Evolutionary conservation across 169 alveolate species (phyloP), one percentile per base, ranked within the genome.

Genomic region (Eimeria falciformis): DNA sequence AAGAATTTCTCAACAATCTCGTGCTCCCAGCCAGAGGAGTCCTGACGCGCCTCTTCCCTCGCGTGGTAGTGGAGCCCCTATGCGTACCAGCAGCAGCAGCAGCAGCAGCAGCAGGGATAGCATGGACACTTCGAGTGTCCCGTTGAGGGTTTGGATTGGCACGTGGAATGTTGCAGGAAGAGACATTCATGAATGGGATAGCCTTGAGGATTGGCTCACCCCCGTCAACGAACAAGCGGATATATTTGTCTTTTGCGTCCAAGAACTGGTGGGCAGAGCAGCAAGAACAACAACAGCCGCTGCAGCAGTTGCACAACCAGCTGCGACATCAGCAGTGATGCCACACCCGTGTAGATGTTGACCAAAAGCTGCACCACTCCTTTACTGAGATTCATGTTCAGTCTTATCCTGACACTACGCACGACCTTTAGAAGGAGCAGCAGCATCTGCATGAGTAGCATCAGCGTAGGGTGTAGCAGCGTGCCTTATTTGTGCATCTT

Each of bases 131-230:
- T 50, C 40, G 5, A 7, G 6, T 5, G 55, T 79, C 23, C 83
- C 73, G n/a, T 56, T 91, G 71, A 0, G 91, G 0, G 5, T 91
- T 27, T 91, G 94, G 94, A 47, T 68, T 25, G 94, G 94, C 25
- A 91, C 91, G 43, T 91, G 94, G 94, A 91, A 91, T 65, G 14
- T 62, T 45, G 94, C 88, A 18, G 94, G 94, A n/a, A n/a, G 56
- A 46, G 83, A 23, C 47, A 37, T 62, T 14, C 78, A 47, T 46
- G 91, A 50, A 45, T 46, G 78, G 73, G 94, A 91, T 3, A 83
- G 33, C 56, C 9, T 91, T 27, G 91, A 78, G 79, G 84, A 46
- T 11, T 91, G 94, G 94, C 87, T 91, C n/a, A 27, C 75, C n/a
- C 77, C 81, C 88, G 85, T 43, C 45, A 27, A 29, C n/a, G 87